Percentiles rank a stretch among this genome's conserved stretches.
Evolutionary conservation across 352 stramenopile genomes (phyloP).

Genomic region (Phytopythium vexans): DNA sequence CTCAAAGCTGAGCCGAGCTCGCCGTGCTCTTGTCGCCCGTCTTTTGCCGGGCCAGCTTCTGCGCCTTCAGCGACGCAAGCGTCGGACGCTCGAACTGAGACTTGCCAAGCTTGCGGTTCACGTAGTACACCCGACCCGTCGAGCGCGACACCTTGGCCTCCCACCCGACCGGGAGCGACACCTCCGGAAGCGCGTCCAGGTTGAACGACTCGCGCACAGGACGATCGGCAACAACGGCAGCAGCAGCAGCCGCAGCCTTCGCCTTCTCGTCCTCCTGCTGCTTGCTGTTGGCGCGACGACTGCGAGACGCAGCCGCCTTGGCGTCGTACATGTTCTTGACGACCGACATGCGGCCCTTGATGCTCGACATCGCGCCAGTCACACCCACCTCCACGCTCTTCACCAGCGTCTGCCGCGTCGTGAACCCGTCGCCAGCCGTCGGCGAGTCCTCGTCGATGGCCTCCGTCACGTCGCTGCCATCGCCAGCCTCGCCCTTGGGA

Average conservation of each 20-base stretch:
- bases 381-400: slow-evolving; percentile 72
- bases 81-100: slow-evolving; percentile 85
- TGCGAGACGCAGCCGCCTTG: slow-evolving; percentile 28
- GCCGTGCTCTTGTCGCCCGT: slow-evolving; percentile 15
- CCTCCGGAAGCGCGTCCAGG: slow-evolving; percentile 75
- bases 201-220: slow-evolving; percentile 84
- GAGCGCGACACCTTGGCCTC: slow-evolving; percentile 86
- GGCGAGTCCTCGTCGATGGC: slow-evolving; percentile 40
- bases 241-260: slow-evolving; percentile 22
- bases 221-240: slow-evolving; percentile 34
- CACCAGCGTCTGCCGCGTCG: slow-evolving; percentile 74
- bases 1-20: slow-evolving; percentile 3
- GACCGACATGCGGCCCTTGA: slow-evolving; percentile 79
- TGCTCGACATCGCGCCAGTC: slow-evolving; percentile 68
- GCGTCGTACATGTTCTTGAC: slow-evolving; percentile 77
- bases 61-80: slow-evolving; percentile 80
- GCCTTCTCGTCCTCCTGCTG: slow-evolving; percentile 27
- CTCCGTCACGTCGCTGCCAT: slow-evolving; percentile 45
- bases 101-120: slow-evolving; percentile 85
- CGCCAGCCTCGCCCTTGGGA: slow-evolving; percentile 41
- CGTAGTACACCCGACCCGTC: slow-evolving; percentile 85
- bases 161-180: slow-evolving; percentile 78
- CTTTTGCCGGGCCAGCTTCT: slow-evolving; percentile 78
- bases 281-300: slow-evolving; percentile 64
- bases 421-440: slow-evolving; percentile 36